Evolutionary conservation across 2,329 filamentous ascomycete species (phyloP), one percentile per base, ranked within the genome.

Genomic region (Corinectria fuckeliana): DNA sequence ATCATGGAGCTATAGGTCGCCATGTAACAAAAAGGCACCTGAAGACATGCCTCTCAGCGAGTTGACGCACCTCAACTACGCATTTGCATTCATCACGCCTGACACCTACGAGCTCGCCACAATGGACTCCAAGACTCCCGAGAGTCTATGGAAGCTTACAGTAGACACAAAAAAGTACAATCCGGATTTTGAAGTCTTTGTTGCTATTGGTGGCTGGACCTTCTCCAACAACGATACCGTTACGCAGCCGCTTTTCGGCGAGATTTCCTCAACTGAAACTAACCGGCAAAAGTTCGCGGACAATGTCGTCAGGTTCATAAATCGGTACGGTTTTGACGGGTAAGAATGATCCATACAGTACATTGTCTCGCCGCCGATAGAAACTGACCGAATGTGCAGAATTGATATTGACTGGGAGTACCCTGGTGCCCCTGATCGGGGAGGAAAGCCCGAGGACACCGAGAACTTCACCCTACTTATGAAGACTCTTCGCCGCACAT

Each of bases 131-230:
- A 39, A 39, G 14, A 50, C 56, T 1, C 53, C 49, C 5, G 21
- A 50, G 38, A n/a, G n/a, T n/a, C 7, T 48, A 2, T 59, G 57
- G 23, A 41, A 48, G 14, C 16, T 32, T 3, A 14, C 60, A 9
- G n/a, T 26, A 3, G n/a, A n/a, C 2, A 44, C 80, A 0, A 79
- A 80, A 60, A 11, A 54, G 1, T 42, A 42, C 11, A 55, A 71
- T 18, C 62, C 65, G 0, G 58, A 57, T 2, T 65, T 81, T 0
- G 66, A 79, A 61, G 71, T 74, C 1, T 75, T 69, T 60, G 73
- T 82, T 30, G 71, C 76, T 5, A 62, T 82, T 4, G 79, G 79
- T 3, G 80, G 80, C 0, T 80, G 76, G 74, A 66, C 73, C 2
- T n/a, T n/a, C n/a, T 76, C 79, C 56, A 77, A 70, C 47, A 75